Evolutionary conservation across 2,329 filamentous ascomycete genomes (phyloP).

Genomic region (Aspergillus jensenii): DNA sequence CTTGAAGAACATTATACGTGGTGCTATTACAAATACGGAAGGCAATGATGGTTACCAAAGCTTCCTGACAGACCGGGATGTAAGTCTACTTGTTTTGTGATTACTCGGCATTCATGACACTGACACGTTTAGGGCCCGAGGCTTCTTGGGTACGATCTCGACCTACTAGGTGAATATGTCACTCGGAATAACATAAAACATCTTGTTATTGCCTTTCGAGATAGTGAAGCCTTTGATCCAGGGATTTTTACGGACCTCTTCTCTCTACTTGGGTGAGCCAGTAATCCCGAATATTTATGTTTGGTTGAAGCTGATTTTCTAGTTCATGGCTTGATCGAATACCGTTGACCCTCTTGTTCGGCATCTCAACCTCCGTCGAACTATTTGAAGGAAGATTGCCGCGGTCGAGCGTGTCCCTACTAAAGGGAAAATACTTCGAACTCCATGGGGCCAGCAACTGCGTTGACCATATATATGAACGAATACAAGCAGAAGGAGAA

Average conservation of each 20-base stretch:
- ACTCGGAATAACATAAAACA: constrained; percentile 36
- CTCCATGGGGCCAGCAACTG: constrained; percentile 49
- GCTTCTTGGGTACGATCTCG: constrained; percentile 47
- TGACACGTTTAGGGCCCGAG: constrained; percentile 35
- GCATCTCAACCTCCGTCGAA: constrained; percentile 63
- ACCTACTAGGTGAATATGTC: constrained; percentile 45
- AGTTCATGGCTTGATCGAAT: constrained; percentile 63
- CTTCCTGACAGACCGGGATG: constrained; percentile 40
- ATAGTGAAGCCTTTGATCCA: constrained; percentile 50
- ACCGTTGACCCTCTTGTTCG: constrained; percentile 59
- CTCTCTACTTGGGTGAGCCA: constrained; percentile 47
- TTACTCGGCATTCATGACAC: not conserved
- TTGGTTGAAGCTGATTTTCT: constrained; percentile 23
- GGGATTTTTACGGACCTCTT: constrained; percentile 46
- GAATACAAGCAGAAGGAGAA: constrained; percentile 36
- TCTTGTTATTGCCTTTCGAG: constrained; percentile 45
- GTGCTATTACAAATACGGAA: constrained; percentile 38
- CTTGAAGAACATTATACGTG: constrained; percentile 48
- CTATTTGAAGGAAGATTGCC: constrained; percentile 61
- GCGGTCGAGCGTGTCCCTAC: constrained; percentile 50
- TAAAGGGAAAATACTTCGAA: constrained; percentile 58
- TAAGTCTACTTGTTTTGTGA: constrained; percentile 18
- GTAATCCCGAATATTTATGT: not conserved
- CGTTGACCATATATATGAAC: constrained; percentile 42
- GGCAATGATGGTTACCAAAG: constrained; percentile 40